These are phyloP conservation scores for Fraxinus latifolia DNA, from an alignment of 305 asterid genomes.

Conservation along the genomic window DNA sequence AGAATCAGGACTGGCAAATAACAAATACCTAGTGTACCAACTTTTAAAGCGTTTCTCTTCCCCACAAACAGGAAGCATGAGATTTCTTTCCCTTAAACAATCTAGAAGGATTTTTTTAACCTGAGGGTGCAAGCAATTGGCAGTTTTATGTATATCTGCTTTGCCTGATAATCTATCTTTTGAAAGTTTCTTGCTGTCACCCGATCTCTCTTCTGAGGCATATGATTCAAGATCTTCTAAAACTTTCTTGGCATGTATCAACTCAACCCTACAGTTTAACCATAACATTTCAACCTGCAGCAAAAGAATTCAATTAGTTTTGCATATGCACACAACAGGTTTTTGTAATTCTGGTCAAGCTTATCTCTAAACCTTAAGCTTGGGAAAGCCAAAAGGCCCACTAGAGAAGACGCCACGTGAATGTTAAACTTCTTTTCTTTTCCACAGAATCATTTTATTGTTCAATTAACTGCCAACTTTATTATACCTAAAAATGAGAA, in stretches of 20 bases:
- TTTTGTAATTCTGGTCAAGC: background rate
- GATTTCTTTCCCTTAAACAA: constrained; percentile 48
- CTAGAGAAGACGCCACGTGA: constrained; percentile 3
- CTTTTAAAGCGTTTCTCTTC: constrained; percentile 33
- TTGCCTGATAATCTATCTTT: constrained; percentile 25
- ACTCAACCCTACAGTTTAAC: constrained; percentile 55
- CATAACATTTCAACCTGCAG: constrained; percentile 71
- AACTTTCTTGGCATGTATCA: constrained; percentile 41
- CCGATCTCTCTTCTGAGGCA: constrained; percentile 28
- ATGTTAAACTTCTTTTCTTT: constrained; percentile 2
- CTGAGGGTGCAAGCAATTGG: constrained; percentile 38
- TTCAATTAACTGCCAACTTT: background rate
- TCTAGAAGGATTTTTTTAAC: constrained; percentile 50
- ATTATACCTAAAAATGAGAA: background rate
- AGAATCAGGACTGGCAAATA: constrained; percentile 27
- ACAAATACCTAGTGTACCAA: constrained; percentile 30
- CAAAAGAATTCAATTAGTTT: constrained; percentile 24
- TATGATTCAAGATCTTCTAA: constrained; percentile 41
- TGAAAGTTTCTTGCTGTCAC: constrained; percentile 17
- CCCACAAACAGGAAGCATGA: constrained; percentile 32
- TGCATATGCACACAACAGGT: constrained; percentile 2
- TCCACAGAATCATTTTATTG: background rate
- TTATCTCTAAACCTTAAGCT: background rate
- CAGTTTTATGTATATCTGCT: constrained; percentile 18
- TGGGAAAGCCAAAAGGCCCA: constrained; percentile 3